phyloP scores from a whole-genome alignment of 306 rosid species.

The Luffa aegyptiaca region DNA sequence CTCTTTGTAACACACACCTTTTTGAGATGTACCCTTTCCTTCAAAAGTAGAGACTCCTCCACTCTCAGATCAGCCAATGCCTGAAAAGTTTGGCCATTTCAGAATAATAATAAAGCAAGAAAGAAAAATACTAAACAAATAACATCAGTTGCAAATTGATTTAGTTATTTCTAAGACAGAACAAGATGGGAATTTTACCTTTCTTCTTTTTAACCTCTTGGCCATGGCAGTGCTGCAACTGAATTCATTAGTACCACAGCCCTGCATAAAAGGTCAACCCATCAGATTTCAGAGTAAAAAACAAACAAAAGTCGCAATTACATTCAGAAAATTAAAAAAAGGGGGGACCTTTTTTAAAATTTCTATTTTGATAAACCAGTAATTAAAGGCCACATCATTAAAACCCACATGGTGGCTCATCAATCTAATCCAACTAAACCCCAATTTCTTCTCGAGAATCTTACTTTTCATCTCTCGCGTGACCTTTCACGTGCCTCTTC shows the following conservation, averaged over 20 bases:
- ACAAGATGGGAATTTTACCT: neutral
- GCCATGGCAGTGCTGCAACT: conserved; percentile 6
- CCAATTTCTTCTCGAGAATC: conserved; percentile 4
- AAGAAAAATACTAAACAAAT: neutral
- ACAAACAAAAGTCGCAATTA: neutral
- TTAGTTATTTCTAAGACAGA: neutral
- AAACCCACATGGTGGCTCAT: conserved; percentile 7
- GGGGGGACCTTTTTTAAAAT: neutral
- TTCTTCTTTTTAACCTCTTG: conserved; percentile 13
- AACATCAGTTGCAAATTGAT: neutral
- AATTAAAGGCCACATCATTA: conserved; percentile 4
- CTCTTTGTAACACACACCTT: neutral
- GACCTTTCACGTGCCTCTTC: conserved; percentile 13
- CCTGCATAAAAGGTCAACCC: conserved; percentile 5
- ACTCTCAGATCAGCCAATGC: conserved; percentile 10
- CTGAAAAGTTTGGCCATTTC: neutral
- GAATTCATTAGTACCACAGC: conserved; percentile 2
- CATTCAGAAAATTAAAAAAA: neutral
- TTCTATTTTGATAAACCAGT: neutral
- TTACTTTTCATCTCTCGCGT: conserved; percentile 1
- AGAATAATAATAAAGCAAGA: neutral
- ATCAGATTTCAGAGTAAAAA: neutral
- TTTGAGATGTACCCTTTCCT: conserved; percentile 3
- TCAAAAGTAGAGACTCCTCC: conserved; percentile 8
- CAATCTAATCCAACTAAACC: neutral